A percentile compares a stretch with the other conserved stretches of the same genome.
Evolutionary conservation across 169 alveolate genomes (phyloP).

Genomic region (Plasmodium gonderi): DNA sequence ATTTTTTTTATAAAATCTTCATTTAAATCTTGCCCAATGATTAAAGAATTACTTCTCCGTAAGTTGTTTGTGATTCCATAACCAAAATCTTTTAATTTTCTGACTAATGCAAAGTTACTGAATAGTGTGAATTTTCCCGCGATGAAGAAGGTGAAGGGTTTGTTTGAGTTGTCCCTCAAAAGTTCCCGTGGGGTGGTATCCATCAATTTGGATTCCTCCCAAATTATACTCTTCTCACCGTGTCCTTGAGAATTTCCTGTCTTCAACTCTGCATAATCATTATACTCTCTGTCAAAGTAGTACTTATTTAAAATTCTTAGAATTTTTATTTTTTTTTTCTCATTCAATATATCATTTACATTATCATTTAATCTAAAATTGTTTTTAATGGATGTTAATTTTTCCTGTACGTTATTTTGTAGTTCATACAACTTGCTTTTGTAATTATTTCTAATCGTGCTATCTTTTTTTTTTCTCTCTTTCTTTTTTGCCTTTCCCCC

Average conservation of each 20-base stretch:
- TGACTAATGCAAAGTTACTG: conserved; percentile 19
- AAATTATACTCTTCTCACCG: not conserved
- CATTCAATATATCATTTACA: conserved; percentile 36
- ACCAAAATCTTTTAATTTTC: conserved; percentile 37
- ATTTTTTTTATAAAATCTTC: conserved; percentile 28
- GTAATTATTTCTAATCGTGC: not conserved
- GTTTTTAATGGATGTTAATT: conserved; percentile 29
- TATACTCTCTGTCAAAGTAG: conserved; percentile 48
- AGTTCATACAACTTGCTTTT: not conserved
- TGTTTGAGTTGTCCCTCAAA: conserved; percentile 13
- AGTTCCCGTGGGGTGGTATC: not conserved
- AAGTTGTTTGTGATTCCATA: conserved; percentile 15
- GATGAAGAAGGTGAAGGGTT: conserved; percentile 42
- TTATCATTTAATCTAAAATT: conserved; percentile 13
- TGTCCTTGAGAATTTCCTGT: not conserved
- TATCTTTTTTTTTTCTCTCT: not conserved
- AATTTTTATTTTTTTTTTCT: conserved; percentile 22
- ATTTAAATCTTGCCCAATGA: conserved; percentile 38
- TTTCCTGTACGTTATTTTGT: conserved; percentile 18
- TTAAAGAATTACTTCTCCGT: conserved; percentile 26
- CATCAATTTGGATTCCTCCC: not conserved
- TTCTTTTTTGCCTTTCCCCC: not conserved
- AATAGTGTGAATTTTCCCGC: conserved; percentile 29
- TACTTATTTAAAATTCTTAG: conserved; percentile 29
- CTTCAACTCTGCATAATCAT: not conserved